Percentiles rank a stretch among this genome's conserved stretches.
Evolutionary conservation across 176 grass and related monocot species (phyloP).

Genomic region (Elaeis guineensis): DNA sequence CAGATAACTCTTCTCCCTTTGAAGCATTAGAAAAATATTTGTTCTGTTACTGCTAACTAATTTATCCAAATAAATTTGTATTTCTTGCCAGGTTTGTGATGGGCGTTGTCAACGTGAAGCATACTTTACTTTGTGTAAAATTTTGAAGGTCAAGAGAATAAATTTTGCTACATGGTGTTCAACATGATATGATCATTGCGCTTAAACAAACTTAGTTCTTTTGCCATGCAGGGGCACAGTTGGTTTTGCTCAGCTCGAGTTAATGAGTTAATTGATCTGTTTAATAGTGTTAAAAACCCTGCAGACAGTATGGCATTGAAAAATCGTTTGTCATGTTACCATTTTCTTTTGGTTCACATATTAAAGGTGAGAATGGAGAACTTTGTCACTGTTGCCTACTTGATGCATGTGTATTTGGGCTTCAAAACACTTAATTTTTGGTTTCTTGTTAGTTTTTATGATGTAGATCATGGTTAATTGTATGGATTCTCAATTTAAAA

Average conservation of each 20-base stretch:
- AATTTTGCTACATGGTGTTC: conserved; percentile 11
- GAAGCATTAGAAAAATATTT: not conserved
- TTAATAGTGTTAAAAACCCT: conserved; percentile 59
- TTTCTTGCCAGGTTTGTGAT: conserved; percentile 44
- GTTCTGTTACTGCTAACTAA: not conserved
- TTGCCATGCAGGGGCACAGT: conserved; percentile 53
- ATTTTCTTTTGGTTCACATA: conserved; percentile 78
- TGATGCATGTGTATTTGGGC: not conserved
- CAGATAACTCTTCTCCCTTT: conserved; percentile 18
- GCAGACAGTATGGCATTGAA: conserved; percentile 38
- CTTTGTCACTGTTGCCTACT: not conserved
- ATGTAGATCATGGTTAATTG: not conserved
- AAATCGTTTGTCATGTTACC: conserved; percentile 71
- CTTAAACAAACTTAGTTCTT: conserved; percentile 4
- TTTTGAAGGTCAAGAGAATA: conserved; percentile 64
- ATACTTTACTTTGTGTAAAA: conserved; percentile 56
- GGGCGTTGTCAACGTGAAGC: conserved; percentile 56
- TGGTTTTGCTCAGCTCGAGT: conserved; percentile 50
- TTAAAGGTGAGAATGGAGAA: conserved; percentile 50
- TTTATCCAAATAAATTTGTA: conserved; percentile 3
- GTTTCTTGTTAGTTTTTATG: not conserved
- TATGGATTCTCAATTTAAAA: no score
- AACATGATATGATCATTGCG: not conserved
- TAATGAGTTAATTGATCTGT: conserved; percentile 81
- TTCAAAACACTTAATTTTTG: no score